A percentile compares a stretch with the other conserved stretches of the same genome.
Evolutionary conservation across 208 protist genomes (phyloP).

Genomic region (Crithidia sp.): DNA sequence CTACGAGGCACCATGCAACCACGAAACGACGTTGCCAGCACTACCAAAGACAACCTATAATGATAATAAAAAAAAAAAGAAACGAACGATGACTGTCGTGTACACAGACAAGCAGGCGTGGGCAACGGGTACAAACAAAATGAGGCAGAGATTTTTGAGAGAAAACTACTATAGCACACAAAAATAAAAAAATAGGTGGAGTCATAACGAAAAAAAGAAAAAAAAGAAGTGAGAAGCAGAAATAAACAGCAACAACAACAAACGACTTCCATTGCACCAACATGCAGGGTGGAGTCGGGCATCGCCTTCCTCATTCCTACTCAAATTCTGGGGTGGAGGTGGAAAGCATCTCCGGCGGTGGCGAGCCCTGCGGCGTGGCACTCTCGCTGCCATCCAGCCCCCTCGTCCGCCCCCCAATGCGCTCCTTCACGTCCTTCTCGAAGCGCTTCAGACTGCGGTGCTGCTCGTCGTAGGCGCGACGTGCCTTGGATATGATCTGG

Average conservation of each 20-base stretch:
- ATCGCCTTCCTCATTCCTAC: neutral
- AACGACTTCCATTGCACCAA: neutral
- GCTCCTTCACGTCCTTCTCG: slow-evolving; percentile 40
- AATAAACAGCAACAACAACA: neutral
- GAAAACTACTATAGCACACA: slow-evolving; percentile 13
- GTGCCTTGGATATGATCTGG: slow-evolving; percentile 53
- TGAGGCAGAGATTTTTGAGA: neutral
- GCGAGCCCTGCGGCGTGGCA: slow-evolving; percentile 12
- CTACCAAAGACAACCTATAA: too few species aligned
- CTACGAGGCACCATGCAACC: too few species aligned
- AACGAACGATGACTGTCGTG: neutral
- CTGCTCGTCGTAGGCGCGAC: slow-evolving; percentile 59
- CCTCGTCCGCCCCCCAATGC: slow-evolving; percentile 18
- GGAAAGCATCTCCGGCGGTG: slow-evolving; percentile 3
- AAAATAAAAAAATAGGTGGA: slow-evolving; percentile 20
- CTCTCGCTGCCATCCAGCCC: slow-evolving; percentile 6
- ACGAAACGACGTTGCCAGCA: too few species aligned
- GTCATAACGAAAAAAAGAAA: slow-evolving; percentile 1
- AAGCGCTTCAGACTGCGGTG: slow-evolving; percentile 57
- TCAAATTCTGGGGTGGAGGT: neutral
- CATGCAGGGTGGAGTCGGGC: neutral
- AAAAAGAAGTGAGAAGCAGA: neutral
- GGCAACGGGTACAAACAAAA: neutral
- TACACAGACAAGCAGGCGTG: neutral
- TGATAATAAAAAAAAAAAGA: neutral